Conservation (phyloP, 176 grass and related monocot genomes). For the Canna indica region DNA sequence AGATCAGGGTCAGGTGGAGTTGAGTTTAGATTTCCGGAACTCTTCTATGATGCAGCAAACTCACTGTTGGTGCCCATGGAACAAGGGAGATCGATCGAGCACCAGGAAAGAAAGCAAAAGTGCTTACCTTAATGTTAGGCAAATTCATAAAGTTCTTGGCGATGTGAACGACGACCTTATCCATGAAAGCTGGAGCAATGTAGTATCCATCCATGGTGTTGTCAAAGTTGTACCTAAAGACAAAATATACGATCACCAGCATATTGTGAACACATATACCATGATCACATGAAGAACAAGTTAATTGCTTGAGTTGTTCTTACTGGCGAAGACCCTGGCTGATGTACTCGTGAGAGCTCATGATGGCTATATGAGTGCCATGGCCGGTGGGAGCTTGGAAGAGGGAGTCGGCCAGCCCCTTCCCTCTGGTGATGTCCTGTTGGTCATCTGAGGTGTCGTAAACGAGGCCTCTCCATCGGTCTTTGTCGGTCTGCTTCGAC, state of each 20-base stretch:
- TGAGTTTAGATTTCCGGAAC: no score
- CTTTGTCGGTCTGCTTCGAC: slow-evolving; percentile 20
- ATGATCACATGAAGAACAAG: background rate
- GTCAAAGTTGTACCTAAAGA: slow-evolving; percentile 5
- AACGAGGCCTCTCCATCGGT: slow-evolving; percentile 8
- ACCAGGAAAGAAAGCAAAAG: background rate
- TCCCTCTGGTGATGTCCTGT: slow-evolving; percentile 25
- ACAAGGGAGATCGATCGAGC: background rate
- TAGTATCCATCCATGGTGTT: slow-evolving; percentile 17
- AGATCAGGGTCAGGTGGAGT: no score
- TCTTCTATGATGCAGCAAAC: no score
- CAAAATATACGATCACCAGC: background rate
- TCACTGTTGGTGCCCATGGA: background rate
- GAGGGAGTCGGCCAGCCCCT: slow-evolving; percentile 12
- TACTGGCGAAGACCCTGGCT: slow-evolving; percentile 21
- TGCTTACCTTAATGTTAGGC: slow-evolving; percentile 27
- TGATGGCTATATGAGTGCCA: slow-evolving; percentile 11
- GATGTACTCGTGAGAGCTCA: slow-evolving; percentile 21
- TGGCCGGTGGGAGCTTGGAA: slow-evolving; percentile 19
- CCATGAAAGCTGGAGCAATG: slow-evolving; percentile 26
- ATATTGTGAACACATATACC: background rate
- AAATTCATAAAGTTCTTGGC: slow-evolving; percentile 19
- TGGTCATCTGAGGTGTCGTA: slow-evolving; percentile 16
- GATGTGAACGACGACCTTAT: slow-evolving; percentile 22
- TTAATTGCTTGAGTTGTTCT: background rate